Evolutionary conservation across 2,329 filamentous ascomycete species (phyloP), one percentile per base, ranked within the genome.

Genomic region (Aspergillus aculeatus): DNA sequence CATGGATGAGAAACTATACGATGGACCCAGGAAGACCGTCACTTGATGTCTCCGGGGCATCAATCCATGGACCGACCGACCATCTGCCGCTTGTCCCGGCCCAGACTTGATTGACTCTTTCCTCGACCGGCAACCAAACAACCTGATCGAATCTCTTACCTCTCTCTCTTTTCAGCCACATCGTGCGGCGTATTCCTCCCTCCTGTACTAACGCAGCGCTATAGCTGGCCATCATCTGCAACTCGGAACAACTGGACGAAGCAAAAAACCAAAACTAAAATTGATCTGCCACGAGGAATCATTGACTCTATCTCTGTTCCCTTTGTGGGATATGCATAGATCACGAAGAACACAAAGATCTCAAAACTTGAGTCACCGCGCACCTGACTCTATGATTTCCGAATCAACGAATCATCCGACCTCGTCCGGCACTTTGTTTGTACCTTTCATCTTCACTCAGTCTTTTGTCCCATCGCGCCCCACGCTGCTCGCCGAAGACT

Each of bases 1-100:
- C 54, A 66, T 65, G 61, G 64, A 61, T 65, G 69, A 69, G 68
- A 66, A 64, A 68, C 50, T 69, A 47, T 57, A 55, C 41, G 58
- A 58, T 58, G 62, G 61, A 57, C 51, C 26, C 58, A 56, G 32
- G 32, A 50, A 24, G 52, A 49, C 47, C 35, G 5, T 35, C 32
- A 35, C 32, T 44, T 44, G 38, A 44, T 16, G 16, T 44, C 38
- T 44, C 16, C 16, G 16, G 16, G 6, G 16, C 38, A 19, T 16
- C 38, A 12, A 44, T 44, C 32, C 32, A 35, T 35, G 11, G 11
- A 35, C 16, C 12, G 38, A 19, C 29, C 19, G 14, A 19, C 47
- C 23, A n/a, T 16, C 52, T n/a, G 53, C 41, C 41, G 53, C 19
- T 32, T 29, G 2, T 47, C 53, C 53, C 53, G 53, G 47, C 53